Conservation (phyloP, 495 filamentous ascomycete genomes). For the Tuber melanosporum region DNA sequence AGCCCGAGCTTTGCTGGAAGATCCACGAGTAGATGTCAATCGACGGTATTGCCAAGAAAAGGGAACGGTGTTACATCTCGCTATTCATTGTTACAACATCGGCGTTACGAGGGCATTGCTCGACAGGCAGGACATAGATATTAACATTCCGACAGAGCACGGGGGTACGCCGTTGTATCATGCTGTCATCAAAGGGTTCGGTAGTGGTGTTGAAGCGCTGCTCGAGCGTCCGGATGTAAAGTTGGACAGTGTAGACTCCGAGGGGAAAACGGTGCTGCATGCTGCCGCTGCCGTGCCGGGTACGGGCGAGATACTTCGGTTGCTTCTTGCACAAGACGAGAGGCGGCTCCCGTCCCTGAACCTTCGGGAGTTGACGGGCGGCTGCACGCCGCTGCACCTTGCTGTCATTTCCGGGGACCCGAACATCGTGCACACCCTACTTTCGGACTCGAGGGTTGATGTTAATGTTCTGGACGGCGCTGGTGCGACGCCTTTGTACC, state of each 20-base stretch:
- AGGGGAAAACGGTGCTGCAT: conserved; percentile 17
- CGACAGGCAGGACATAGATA: background rate
- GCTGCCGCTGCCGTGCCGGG: background rate
- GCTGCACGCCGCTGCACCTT: conserved; percentile 7
- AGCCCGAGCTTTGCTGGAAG: background rate
- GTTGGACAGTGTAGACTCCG: conserved; percentile 5
- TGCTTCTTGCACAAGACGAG: background rate
- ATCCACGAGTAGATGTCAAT: background rate
- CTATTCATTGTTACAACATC: background rate
- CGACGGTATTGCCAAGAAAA: background rate
- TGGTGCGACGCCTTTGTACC: background rate
- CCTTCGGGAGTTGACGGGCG: background rate
- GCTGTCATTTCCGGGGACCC: background rate
- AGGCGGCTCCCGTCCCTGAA: background rate
- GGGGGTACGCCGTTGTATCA: conserved; percentile 18
- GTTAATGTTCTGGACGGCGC: background rate
- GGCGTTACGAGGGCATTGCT: background rate
- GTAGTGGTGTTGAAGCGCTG: background rate
- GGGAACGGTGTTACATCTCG: conserved; percentile 17
- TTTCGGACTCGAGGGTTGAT: background rate
- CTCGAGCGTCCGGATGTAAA: conserved; percentile 7
- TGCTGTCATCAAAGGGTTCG: background rate
- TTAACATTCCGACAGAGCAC: conserved; percentile 3
- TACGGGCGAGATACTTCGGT: background rate
- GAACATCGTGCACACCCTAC: background rate